Percentiles rank a stretch among this genome's conserved stretches.
Conservation (phyloP, 225 moss, liverwort and hornwort species). For the Takakia lepidozioides region DNA sequence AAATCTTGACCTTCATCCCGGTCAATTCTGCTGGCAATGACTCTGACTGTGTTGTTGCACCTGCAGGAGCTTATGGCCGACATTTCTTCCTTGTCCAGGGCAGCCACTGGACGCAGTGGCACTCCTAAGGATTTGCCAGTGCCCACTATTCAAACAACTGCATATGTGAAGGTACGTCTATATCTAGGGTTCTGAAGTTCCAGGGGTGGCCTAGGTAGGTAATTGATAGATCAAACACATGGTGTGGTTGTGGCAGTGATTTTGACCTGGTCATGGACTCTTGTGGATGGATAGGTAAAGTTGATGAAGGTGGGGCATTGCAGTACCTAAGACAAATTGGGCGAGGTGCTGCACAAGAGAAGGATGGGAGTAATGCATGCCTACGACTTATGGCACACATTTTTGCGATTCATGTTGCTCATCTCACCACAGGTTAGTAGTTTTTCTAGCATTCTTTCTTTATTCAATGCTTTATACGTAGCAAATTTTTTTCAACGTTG, state of each 20-base stretch:
- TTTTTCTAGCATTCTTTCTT: slow-evolving; percentile 1
- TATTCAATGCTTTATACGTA: no score
- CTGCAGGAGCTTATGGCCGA: slow-evolving; percentile 58
- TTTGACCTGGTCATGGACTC: no score
- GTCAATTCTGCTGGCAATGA: no score
- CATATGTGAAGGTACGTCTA: slow-evolving; percentile 43
- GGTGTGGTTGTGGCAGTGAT: no score
- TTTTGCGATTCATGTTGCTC: slow-evolving; percentile 84
- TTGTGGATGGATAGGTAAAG: no score
- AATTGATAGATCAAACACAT: no score
- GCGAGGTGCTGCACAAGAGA: slow-evolving; percentile 24
- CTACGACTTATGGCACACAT: slow-evolving; percentile 70
- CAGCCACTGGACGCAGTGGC: slow-evolving; percentile 12
- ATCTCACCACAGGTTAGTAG: slow-evolving; percentile 80
- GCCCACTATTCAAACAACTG: slow-evolving; percentile 48
- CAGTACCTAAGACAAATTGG: slow-evolving; percentile 76
- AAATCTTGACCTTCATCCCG: no score
- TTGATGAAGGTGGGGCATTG: no score
- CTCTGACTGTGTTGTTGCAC: no score
- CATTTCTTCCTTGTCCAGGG: slow-evolving; percentile 30
- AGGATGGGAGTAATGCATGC: slow-evolving; percentile 61
- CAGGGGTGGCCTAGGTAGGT: no score
- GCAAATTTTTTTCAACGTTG: no score
- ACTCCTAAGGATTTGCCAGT: slow-evolving; percentile 16
- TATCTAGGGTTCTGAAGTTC: no score